Conservation (phyloP, 2,329 filamentous ascomycete genomes). For the Arthrobotrys sinensis region DNA sequence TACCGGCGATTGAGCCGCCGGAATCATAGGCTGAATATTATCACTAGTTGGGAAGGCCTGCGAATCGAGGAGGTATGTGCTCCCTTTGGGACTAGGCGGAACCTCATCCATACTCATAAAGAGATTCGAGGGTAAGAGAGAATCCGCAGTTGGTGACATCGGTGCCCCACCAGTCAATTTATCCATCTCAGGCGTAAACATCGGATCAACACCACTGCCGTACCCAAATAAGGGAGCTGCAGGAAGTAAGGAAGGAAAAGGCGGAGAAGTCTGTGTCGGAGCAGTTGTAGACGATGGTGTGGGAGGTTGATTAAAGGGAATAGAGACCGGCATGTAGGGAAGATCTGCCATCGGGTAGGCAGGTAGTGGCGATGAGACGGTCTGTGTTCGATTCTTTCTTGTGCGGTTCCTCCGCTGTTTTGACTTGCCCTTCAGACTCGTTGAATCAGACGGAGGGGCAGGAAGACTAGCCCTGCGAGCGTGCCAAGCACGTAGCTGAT, state of each 20-base stretch:
- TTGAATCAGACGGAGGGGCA: slow-evolving; percentile 47
- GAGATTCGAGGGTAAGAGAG: slow-evolving; percentile 79
- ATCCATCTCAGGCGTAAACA: slow-evolving; percentile 59
- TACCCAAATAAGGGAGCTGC: slow-evolving; percentile 73
- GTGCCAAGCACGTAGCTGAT: slow-evolving; percentile 65
- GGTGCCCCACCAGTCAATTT: slow-evolving; percentile 76
- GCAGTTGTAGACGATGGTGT: slow-evolving; percentile 65
- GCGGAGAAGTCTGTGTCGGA: slow-evolving; percentile 65
- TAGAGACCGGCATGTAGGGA: slow-evolving; percentile 66
- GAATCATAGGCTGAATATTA: slow-evolving; percentile 64
- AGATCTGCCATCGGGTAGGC: slow-evolving; percentile 68
- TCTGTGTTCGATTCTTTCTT: slow-evolving; percentile 68
- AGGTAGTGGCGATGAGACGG: slow-evolving; percentile 66
- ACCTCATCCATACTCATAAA: slow-evolving; percentile 75
- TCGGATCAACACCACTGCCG: slow-evolving; percentile 68
- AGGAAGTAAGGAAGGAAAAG: slow-evolving; percentile 67
- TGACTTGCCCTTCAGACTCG: slow-evolving; percentile 63
- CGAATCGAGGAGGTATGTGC: slow-evolving; percentile 59
- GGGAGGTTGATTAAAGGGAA: slow-evolving; percentile 67
- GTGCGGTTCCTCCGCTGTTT: slow-evolving; percentile 67
- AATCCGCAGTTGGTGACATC: slow-evolving; percentile 82
- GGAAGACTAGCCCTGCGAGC: slow-evolving; percentile 65
- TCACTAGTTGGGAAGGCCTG: slow-evolving; percentile 56
- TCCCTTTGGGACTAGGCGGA: slow-evolving; percentile 68
- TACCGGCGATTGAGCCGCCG: slow-evolving; percentile 73